Conservation (phyloP, 2,329 filamentous ascomycete genomes). For the Teratosphaeriaceae sp. region DNA sequence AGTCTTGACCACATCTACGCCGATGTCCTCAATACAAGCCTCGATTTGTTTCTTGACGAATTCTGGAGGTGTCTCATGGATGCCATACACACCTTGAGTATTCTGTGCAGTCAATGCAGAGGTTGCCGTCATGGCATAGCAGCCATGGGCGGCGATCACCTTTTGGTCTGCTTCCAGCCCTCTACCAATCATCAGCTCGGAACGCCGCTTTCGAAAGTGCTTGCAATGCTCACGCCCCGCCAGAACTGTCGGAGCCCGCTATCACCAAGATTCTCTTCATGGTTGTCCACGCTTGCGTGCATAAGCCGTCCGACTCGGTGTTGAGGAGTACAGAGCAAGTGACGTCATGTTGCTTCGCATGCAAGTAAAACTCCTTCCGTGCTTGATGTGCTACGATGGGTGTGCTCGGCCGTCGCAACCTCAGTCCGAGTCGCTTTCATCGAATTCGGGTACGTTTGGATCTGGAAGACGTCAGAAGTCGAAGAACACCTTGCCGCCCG, state of each 20-base stretch:
- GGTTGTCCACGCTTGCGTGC: slow-evolving; percentile 2
- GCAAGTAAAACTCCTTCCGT: too few species aligned
- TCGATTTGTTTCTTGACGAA: slow-evolving; percentile 85
- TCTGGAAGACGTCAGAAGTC: slow-evolving; percentile 26
- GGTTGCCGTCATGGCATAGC: slow-evolving; percentile 94
- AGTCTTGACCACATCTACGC: slow-evolving; percentile 84
- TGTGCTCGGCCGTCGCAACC: slow-evolving; percentile 1
- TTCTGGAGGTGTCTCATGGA: slow-evolving; percentile 68
- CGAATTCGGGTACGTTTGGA: slow-evolving; percentile 39
- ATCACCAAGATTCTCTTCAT: slow-evolving; percentile 64
- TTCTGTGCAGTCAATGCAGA: slow-evolving; percentile 96
- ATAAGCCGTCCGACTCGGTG: too few species aligned
- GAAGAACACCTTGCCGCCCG: not conserved
- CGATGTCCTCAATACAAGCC: slow-evolving; percentile 75
- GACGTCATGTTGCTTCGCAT: slow-evolving; percentile 4
- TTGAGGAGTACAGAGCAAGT: too few species aligned
- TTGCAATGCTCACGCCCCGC: slow-evolving; percentile 65
- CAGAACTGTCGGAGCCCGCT: slow-evolving; percentile 84
- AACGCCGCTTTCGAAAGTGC: not conserved
- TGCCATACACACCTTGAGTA: slow-evolving; percentile 73
- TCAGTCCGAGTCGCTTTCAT: slow-evolving; percentile 39
- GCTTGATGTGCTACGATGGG: not conserved
- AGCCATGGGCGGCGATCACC: slow-evolving; percentile 79
- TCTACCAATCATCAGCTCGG: slow-evolving; percentile 42
- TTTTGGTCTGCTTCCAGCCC: slow-evolving; percentile 96